Base-by-base conservation (phyloP, 2,329 filamentous ascomycete species). In the Aspergillus pseudonomiae region DNA sequence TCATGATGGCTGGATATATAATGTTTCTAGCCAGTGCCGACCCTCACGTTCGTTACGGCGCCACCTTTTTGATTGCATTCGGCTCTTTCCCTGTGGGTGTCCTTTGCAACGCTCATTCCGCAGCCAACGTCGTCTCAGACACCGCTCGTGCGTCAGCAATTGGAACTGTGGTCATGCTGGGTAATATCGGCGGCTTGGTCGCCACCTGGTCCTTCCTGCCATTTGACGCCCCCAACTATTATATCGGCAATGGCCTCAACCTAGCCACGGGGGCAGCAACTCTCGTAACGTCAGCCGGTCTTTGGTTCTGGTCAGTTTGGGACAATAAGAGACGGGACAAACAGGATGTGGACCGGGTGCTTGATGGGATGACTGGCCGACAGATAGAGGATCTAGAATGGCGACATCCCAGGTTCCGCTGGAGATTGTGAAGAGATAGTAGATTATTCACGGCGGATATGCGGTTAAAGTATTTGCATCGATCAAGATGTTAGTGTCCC, bases 221-320 rank as follows among this genome's bases (percentile, higher is more conserved):
- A 0, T 85, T 79, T 68, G 89, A 92, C 71, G 85, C 70, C 0
- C 90, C 90, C 0, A 76, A 91, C 63, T 93, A 88, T 70, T 87
- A 81, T 64, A 91, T 91, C 61, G 90, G 90, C 1, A 92, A 92
- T 70, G 89, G 89, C 0, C 74, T 92, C 41, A 92, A 92, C 72
- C 71, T 91, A 50, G 90, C 86, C 0, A 88, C 86, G 0, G 81
- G 82, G n/a, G 81, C 80, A n/a, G 78, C 79, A 1, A 86, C 86
- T 1, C 72, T 91, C 14, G 60, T 91, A 1, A 61, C 84, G 4
- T 80, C 81, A 6, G 80, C 83, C 0, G 57, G 70, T 0, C 73
- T 89, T 41, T 78, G 86, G 66, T 67, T 84, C 1, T 92, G 87
- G 86, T 90, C 91, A 83, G 80, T 79, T 58, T 76, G 73, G 72